Conservation (phyloP, 2,329 filamentous ascomycete species). For the Dactylellina drechsleri region DNA sequence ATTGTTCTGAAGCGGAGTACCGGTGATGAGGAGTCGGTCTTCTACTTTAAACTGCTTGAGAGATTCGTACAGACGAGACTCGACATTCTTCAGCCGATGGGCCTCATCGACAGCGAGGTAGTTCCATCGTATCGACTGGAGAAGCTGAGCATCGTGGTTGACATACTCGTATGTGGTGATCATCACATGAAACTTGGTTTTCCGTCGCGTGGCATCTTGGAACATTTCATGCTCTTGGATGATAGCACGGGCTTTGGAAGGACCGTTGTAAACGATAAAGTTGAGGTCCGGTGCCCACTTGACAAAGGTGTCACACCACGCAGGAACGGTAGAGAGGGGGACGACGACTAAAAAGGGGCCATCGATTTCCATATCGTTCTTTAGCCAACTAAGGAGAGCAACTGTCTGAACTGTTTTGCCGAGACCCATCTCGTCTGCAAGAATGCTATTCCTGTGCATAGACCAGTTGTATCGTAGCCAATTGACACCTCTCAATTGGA, state of each 20-base stretch:
- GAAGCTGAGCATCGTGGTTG: constrained; percentile 81
- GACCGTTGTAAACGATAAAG: constrained; percentile 95
- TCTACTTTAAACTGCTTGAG: constrained; percentile 87
- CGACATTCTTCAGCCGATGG: constrained; percentile 93
- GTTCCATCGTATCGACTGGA: constrained; percentile 95
- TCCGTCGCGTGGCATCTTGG: constrained; percentile 83
- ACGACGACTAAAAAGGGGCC: constrained; percentile 98
- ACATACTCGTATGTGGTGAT: constrained; percentile 98
- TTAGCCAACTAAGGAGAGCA: constrained; percentile 92
- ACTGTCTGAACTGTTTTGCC: constrained; percentile 99
- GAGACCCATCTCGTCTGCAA: constrained; percentile 98
- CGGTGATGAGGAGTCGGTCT: constrained; percentile 90
- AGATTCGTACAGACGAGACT: constrained; percentile 89
- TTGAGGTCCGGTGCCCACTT: constrained; percentile 95
- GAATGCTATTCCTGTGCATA: constrained; percentile 90
- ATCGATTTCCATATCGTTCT: constrained; percentile 87
- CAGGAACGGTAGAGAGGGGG: constrained; percentile 93
- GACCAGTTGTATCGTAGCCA: constrained; percentile 98
- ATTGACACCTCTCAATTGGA: constrained; percentile 93
- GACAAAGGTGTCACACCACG: constrained; percentile 98
- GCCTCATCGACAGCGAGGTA: constrained; percentile 96
- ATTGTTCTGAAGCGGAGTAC: constrained; percentile 97
- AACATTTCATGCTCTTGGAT: constrained; percentile 92
- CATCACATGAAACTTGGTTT: constrained; percentile 96
- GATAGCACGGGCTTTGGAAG: constrained; percentile 82